Evolutionary conservation across 495 filamentous ascomycete genomes (phyloP).

Genomic region (Endocarpon pusillum): DNA sequence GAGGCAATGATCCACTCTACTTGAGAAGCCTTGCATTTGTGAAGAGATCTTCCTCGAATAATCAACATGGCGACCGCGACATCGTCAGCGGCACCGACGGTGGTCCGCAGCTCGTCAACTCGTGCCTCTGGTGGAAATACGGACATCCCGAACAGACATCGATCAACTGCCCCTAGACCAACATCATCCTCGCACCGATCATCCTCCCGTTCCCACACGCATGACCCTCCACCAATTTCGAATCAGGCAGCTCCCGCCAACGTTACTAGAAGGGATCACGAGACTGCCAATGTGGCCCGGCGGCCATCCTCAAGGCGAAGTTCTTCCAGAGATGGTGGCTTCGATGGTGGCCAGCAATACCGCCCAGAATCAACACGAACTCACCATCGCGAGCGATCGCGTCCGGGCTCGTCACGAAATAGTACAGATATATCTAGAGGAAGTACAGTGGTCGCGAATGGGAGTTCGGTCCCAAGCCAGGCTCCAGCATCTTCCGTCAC

Average conservation of each 20-base stretch:
- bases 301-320: slow-evolving; percentile 35
- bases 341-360: slow-evolving; percentile 28
- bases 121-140: slow-evolving; percentile 28
- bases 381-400: background rate
- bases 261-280: slow-evolving; percentile 40
- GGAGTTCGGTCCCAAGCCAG: slow-evolving; percentile 14
- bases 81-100: slow-evolving; percentile 24
- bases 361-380: slow-evolving; percentile 31
- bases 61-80: slow-evolving; percentile 35
- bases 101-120: slow-evolving; percentile 39
- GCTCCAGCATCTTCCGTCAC: slow-evolving; percentile 23
- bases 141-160: slow-evolving; percentile 20
- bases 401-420: background rate
- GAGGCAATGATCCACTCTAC: too few relatives aligned
- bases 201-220: slow-evolving; percentile 32
- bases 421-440: background rate
- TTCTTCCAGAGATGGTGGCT: slow-evolving; percentile 33
- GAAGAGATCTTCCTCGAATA: background rate
- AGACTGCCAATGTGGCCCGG: slow-evolving; percentile 33
- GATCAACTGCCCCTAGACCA: slow-evolving; percentile 15
- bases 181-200: slow-evolving; percentile 22
- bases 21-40: too few relatives aligned
- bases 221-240: slow-evolving; percentile 30
- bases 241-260: slow-evolving; percentile 34
- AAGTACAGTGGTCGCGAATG: slow-evolving; percentile 4